These are phyloP conservation scores for Mycena kentingensis DNA, from an alignment of 768 basidiomycete species.

Conservation along the genomic window DNA sequence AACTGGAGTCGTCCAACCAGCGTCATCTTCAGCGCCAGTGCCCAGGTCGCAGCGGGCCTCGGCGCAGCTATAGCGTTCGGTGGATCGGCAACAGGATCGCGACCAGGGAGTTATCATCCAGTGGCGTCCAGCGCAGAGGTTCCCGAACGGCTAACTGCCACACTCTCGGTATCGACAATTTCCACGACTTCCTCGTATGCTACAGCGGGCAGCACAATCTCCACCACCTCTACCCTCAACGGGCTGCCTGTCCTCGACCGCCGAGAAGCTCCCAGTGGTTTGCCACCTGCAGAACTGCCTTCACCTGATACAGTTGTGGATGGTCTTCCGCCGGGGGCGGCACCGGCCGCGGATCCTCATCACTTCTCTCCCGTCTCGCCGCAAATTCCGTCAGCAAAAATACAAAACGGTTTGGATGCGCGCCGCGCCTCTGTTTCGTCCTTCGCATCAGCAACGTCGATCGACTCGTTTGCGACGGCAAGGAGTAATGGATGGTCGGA, in stretches of 20 bases:
- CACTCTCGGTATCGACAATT: not conserved
- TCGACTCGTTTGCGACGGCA: conserved; percentile 17
- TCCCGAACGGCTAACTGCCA: too few species aligned
- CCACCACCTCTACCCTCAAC: not conserved
- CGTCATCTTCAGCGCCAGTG: not conserved
- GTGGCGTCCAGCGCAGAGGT: too few species aligned
- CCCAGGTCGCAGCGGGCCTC: not conserved
- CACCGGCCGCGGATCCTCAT: not conserved
- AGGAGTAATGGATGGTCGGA: not conserved
- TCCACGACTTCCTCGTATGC: not conserved
- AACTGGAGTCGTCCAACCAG: conserved; percentile 18
- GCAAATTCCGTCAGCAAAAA: not conserved
- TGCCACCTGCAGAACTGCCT: not conserved
- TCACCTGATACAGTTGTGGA: not conserved
- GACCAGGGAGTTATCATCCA: not conserved
- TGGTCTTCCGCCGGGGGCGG: not conserved
- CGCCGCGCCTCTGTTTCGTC: conserved; percentile 7
- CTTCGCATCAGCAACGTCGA: conserved; percentile 10
- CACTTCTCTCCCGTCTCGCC: not conserved
- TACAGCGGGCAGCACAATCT: not conserved
- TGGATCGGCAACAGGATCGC: not conserved
- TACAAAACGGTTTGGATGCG: not conserved
- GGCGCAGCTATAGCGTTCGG: not conserved
- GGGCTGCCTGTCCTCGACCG: not conserved
- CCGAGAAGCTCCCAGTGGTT: not conserved